Base-by-base conservation (phyloP, 164 flowering plant genomes). In the Berberis vulgaris region DNA sequence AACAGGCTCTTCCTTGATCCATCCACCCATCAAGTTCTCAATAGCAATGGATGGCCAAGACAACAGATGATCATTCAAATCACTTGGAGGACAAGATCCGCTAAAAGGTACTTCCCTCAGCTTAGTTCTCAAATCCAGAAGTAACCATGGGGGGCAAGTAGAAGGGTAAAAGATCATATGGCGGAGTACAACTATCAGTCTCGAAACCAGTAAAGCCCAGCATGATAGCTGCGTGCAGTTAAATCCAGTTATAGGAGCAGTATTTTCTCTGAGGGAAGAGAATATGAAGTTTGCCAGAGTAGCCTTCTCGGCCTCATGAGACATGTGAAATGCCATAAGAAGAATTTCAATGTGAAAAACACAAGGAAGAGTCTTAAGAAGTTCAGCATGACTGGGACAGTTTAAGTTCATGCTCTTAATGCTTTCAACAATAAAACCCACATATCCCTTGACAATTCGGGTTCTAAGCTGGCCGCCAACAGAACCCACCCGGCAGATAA, bases 321-420 rank as follows among this genome's bases (percentile, higher is more conserved):
- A 89, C 59, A 86, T 73, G 76, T 95, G 96, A 70, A 89, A 95
- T 53, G 96, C 88, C 84, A 89, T 74, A 41, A 95, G 81, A 69
- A 95, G 84, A 68, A 91, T 83, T 83, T 95, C 90, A 53, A 91
- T 76, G 71, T 95, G 96, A 65, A 84, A 82, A 11, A 71, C 41
- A 61, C 84, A 85, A 5, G 99, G 99, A 64, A 95, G 89, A 45
- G 71, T 60, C n/a, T 13, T 79, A 62, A 84, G 69, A 62, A 91
- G 61, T 47, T 87, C 94, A 66, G 78, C 79, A 41, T 83, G 67
- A 65, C 69, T 77, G 55, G 80, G 69, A 49, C 79, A 75, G 39
- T 67, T 69, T 49, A 70, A 64, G 49, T 66, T 71, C 3, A 84
- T 74, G 73, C 62, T 53, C 64, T 76, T 82, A 49, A 74, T 79